Evolutionary conservation across 371 early-diverging fungal species (phyloP).

Genomic region (Saksenaea vasiformis): DNA sequence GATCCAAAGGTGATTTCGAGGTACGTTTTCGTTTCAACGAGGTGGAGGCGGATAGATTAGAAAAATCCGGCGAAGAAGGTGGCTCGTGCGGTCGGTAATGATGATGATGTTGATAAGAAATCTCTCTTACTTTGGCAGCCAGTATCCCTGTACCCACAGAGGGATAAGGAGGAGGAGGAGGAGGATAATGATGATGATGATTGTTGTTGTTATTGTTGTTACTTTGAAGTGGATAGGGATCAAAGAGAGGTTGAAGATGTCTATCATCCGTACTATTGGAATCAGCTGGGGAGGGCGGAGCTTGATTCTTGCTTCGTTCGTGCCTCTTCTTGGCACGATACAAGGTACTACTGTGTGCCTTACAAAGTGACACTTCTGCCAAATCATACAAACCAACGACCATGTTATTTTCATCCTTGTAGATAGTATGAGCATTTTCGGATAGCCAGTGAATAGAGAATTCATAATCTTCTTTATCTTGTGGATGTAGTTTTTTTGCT

Average conservation of each 20-base stretch:
- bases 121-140: conserved; percentile 28
- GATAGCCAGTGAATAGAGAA: conserved; percentile 50
- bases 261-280: conserved; percentile 26
- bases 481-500: conserved; percentile 44
- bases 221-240: conserved; percentile 15
- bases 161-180: neutral
- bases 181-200: neutral
- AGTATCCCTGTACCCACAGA: neutral
- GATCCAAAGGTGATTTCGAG: neutral
- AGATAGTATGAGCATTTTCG: conserved; percentile 42
- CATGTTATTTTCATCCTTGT: conserved; percentile 32
- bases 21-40: neutral
- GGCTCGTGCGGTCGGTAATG: conserved; percentile 15
- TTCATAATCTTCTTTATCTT: conserved; percentile 48
- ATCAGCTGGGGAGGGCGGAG: conserved; percentile 49
- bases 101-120: conserved; percentile 10
- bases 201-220: too few species aligned
- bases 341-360: conserved; percentile 53
- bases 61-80: conserved; percentile 12
- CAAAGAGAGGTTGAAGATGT: conserved; percentile 8
- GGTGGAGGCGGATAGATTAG: too few species aligned
- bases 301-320: conserved; percentile 26
- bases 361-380: conserved; percentile 52
- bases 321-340: conserved; percentile 54
- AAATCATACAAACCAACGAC: conserved; percentile 36